Percentiles rank a stretch among this genome's conserved stretches.
phyloP scores from a whole-genome alignment of 495 filamentous ascomycete genomes.

The Aspergillus saccharolyticus region DNA sequence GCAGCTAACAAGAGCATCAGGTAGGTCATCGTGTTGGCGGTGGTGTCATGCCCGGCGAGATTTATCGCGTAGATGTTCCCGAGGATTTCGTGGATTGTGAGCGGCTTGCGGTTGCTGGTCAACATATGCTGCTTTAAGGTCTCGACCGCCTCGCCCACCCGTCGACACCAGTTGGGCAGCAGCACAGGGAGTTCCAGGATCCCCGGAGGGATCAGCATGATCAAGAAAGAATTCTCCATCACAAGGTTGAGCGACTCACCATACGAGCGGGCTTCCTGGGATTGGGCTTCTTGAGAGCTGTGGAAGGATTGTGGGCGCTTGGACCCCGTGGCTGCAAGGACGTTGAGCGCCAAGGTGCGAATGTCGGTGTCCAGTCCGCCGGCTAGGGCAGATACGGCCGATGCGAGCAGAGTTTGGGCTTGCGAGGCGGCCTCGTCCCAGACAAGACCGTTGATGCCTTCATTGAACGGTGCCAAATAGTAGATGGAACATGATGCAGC shows the following conservation, averaged over 20 bases:
- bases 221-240: conserved; percentile 4
- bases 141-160: neutral
- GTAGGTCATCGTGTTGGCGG: conserved; percentile 39
- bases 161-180: neutral
- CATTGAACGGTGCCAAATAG: conserved; percentile 1
- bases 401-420: neutral
- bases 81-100: neutral
- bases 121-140: conserved; percentile 2
- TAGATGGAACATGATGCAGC: too few relatives aligned
- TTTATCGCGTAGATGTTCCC: conserved; percentile 49
- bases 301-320: neutral
- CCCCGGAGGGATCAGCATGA: neutral
- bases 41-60: conserved; percentile 47
- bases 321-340: conserved; percentile 7
- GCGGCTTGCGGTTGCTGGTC: neutral
- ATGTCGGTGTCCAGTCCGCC: neutral
- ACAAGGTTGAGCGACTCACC: neutral
- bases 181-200: neutral
- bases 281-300: neutral
- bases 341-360: conserved; percentile 1
- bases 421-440: conserved; percentile 3
- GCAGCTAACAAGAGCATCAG: conserved; percentile 34
- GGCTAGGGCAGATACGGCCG: neutral
- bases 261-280: neutral
- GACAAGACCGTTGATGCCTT: neutral